Conservation (phyloP, 495 filamentous ascomycete species). For the Aspergillus steynii region DNA sequence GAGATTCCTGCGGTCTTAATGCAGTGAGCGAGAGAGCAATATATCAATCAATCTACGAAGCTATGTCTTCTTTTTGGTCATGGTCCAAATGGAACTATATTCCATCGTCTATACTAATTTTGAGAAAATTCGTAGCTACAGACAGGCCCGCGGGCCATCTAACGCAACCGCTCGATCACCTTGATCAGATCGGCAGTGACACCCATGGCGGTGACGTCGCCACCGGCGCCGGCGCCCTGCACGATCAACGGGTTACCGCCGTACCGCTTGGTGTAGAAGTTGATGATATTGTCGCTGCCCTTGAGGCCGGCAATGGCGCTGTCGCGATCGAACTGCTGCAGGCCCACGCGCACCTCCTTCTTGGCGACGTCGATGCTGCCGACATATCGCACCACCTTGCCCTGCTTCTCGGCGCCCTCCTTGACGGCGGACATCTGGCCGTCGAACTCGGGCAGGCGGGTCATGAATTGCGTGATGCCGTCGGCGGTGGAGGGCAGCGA, state of each 20-base stretch:
- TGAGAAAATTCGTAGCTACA: not conserved
- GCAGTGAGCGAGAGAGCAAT: not conserved
- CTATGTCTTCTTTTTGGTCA: not conserved
- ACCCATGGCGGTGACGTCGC: conserved; percentile 95
- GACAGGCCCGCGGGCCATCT: not conserved
- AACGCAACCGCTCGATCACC: conserved; percentile 58
- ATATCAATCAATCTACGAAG: too few relatives aligned
- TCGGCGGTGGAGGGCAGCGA: conserved; percentile 60
- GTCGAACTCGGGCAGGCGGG: conserved; percentile 74
- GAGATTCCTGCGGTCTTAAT: conserved; percentile 51
- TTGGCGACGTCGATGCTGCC: conserved; percentile 82
- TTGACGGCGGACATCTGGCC: conserved; percentile 80
- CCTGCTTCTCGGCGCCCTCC: conserved; percentile 71
- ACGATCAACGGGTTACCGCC: conserved; percentile 86
- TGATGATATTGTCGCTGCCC: conserved; percentile 97
- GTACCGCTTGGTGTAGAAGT: conserved; percentile 95
- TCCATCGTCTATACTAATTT: conserved; percentile 6
- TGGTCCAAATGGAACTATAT: conserved; percentile 7
- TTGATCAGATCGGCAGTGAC: conserved; percentile 88
- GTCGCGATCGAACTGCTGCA: conserved; percentile 81
- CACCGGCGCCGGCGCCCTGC: conserved; percentile 92
- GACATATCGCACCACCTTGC: conserved; percentile 92
- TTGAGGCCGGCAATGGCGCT: conserved; percentile 89
- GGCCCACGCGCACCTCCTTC: conserved; percentile 79
- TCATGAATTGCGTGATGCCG: conserved; percentile 72